A percentile compares a stretch with the other conserved stretches of the same genome.
Evolutionary conservation across 2,329 filamentous ascomycete genomes (phyloP).

Genomic region (Fusarium longipes): DNA sequence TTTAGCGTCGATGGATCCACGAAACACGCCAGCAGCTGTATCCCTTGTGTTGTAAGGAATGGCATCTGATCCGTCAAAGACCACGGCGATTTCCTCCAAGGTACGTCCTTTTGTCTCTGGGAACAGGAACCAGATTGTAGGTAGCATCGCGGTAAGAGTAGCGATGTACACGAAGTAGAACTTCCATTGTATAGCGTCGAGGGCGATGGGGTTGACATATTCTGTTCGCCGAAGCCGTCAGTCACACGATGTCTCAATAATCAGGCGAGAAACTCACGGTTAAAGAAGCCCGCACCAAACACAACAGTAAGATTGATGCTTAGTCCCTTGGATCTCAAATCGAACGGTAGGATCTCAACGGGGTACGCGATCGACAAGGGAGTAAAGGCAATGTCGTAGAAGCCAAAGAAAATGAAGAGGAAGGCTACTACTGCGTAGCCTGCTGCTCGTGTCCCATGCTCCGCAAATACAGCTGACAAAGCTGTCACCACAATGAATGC

Average conservation of each 20-base stretch:
- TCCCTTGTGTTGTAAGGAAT: not conserved
- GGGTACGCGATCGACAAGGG: slow-evolving; percentile 17
- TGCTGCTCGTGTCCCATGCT: slow-evolving; percentile 2
- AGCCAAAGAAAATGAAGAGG: slow-evolving; percentile 28
- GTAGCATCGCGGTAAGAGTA: slow-evolving; percentile 1
- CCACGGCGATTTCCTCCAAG: slow-evolving; percentile 26
- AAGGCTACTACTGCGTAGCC: slow-evolving; percentile 21
- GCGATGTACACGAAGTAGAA: slow-evolving; percentile 33
- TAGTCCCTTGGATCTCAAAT: slow-evolving; percentile 23
- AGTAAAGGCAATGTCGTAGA: slow-evolving; percentile 32
- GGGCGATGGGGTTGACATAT: slow-evolving; percentile 33
- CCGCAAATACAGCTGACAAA: slow-evolving; percentile 12
- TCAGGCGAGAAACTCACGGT: not conserved
- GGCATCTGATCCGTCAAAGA: slow-evolving; percentile 18
- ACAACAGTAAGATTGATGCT: slow-evolving; percentile 24
- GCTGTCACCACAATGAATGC: slow-evolving; percentile 24
- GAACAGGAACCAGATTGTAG: slow-evolving; percentile 26
- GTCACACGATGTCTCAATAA: fast-evolving
- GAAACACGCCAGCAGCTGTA: not conserved
- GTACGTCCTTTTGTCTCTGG: slow-evolving; percentile 32
- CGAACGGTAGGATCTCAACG: slow-evolving; percentile 30
- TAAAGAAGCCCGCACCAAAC: slow-evolving; percentile 20
- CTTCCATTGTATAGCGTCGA: slow-evolving; percentile 26
- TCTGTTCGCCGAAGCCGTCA: not conserved
- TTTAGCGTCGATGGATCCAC: slow-evolving; percentile 13